Base-by-base conservation (phyloP, 129 eudicot genomes). In the Gnaphalium uliginosum region DNA sequence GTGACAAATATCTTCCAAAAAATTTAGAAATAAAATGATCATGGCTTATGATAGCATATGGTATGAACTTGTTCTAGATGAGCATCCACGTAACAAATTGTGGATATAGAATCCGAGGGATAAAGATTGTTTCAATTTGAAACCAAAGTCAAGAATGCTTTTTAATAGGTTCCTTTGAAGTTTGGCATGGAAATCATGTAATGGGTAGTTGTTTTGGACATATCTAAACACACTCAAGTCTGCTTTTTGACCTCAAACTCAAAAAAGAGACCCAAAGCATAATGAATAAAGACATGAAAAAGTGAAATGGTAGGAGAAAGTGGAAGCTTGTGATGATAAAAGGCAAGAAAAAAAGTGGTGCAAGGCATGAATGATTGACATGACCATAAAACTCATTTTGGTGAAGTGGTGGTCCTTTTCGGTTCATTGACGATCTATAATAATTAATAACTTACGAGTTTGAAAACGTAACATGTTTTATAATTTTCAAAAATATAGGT, bases 281-380 rank as follows among this genome's bases (percentile, higher is more conserved):
- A 43, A 73, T 74, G 81, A 80, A 71, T 77, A 83, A 58, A 72
- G 83, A 72, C 81, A 77, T 82, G 78, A 76, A 72, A 82, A 76
- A 77, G 82, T 81, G 82, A 48, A 66, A 60, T 58, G 62, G 64
- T 82, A 72, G 79, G 82, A 54, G 82, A 78, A 69, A 75, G 82
- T 83, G 74, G 81, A 60, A 78, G 72, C 66, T 76, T 81, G 72
- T 81, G 86, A 87, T 84, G 75, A 87, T 81, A 80, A 87, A 72
- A 81, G 66, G 70, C 51, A 67, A 68, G 82, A 70, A 82, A 76
- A 33, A 23, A 66, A 73, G 56, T 76, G 60, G 69, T 66, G 43
- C 66, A 74, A 56, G 37, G 60, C 74, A 61, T 74, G 72, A 65
- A 53, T 62, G 77, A 60, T 63, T 46, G 63, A 63, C 50, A 54